Base-by-base conservation (phyloP, 2,329 filamentous ascomycete species). In the Epichloe scottii region DNA sequence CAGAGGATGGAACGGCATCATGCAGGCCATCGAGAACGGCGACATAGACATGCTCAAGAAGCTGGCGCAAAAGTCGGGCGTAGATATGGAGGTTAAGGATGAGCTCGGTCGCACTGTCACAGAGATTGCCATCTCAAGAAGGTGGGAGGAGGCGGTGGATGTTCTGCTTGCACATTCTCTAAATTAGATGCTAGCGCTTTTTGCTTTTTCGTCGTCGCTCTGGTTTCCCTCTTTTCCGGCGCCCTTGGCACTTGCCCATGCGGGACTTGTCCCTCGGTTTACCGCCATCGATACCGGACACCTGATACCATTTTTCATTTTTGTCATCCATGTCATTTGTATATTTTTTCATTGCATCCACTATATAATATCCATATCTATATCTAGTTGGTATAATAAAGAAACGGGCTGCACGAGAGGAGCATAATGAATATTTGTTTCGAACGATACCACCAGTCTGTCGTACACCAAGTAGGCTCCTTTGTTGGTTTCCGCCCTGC, bases 1-100 rank as follows among this genome's bases (percentile, higher is more conserved):
- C 64, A 75, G 81, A 0, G 80, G 79, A 5, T 83, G 81, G 77
- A 84, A 79, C 60, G 80, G 74, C 17, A 71, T 84, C 50, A 78
- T 84, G 66, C 80, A 84, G 62, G 79, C 79, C 0, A 69, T 84
- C 12, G 81, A 85, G 66, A 80, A 82, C 58, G 80, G 81, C 15
- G 78, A 84, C 54, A 62, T 71, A 2, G 61, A 68, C 3, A 69
- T 84, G 12, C 66, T 85, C 39, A 70, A 65, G 45, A 62, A 83
- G 19, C 63, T 84, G 4, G 68, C 72, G 12, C 64, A 71, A 42
- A 73, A 71, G 55, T 66, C 69, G 12, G 73, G 70, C 3, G 74
- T 77, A 2, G 75, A 82, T 54, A 62, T 82, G 1, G 63, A 71
- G 1, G 73, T 71, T 11, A 67, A 63, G 46, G 79, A 82, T 52